phyloP scores from a whole-genome alignment of 768 basidiomycete genomes.

The Phanerochaete carnosa region DNA sequence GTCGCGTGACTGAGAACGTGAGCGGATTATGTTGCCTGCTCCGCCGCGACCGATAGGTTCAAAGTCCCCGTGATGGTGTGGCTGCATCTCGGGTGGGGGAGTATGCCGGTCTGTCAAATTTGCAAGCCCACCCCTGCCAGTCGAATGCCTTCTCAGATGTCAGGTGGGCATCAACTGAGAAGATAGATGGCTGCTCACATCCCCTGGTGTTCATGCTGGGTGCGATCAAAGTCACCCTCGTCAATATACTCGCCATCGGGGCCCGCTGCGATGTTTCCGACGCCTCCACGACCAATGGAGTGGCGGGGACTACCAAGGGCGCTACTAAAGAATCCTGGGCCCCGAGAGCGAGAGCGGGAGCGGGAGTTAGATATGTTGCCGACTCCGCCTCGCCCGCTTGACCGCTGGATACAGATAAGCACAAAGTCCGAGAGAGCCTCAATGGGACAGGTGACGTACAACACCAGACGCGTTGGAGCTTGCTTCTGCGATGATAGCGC shows the following conservation, averaged over 20 bases:
- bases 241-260: slow-evolving; percentile 27
- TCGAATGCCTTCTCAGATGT: slow-evolving; percentile 49
- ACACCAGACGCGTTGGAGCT: slow-evolving; percentile 14
- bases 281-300: slow-evolving; percentile 62
- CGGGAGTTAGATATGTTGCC: slow-evolving; percentile 71
- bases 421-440: neutral
- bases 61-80: slow-evolving; percentile 12
- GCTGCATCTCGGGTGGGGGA: slow-evolving; percentile 20
- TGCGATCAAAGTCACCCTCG: slow-evolving; percentile 25
- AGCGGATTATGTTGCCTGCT: slow-evolving; percentile 50
- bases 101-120: slow-evolving; percentile 41
- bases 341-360: slow-evolving; percentile 51
- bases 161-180: neutral
- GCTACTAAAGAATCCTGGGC: slow-evolving; percentile 13
- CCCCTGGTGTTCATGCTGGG: slow-evolving; percentile 26
- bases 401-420: slow-evolving; percentile 41
- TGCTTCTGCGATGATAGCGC: slow-evolving; percentile 38
- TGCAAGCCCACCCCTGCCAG: slow-evolving; percentile 65
- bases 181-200: slow-evolving; percentile 30
- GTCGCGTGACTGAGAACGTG: slow-evolving; percentile 34
- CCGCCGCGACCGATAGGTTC: slow-evolving; percentile 59
- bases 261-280: slow-evolving; percentile 49
- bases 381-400: slow-evolving; percentile 78
- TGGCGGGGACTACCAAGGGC: slow-evolving; percentile 27
- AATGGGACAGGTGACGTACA: neutral